Percentiles rank a stretch among this genome's conserved stretches.
Evolutionary conservation across 352 stramenopile species (phyloP).

Genomic region (Phytophthora cajani): DNA sequence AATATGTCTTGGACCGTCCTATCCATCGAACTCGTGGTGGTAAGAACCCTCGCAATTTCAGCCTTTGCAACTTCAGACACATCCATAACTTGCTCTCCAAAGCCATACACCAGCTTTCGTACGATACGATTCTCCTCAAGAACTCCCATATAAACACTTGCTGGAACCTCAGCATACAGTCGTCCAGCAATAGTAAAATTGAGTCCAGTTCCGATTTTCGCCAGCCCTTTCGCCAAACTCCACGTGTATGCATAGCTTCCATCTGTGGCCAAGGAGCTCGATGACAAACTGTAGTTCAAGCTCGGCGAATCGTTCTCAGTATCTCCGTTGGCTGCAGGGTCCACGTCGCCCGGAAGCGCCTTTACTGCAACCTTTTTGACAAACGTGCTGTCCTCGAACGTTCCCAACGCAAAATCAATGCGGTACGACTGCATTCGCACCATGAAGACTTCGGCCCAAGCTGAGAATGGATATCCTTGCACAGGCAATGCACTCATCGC

Average conservation of each 20-base stretch:
- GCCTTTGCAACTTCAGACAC: conserved; percentile 36
- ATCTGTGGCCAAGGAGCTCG: conserved; percentile 54
- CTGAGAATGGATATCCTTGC: conserved; percentile 38
- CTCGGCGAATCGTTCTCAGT: conserved; percentile 3
- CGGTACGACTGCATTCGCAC: conserved; percentile 58
- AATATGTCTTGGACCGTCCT: conserved; percentile 33
- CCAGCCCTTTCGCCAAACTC: conserved; percentile 47
- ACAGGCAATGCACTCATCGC: conserved; percentile 8
- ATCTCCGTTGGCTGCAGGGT: not conserved
- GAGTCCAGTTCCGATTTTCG: conserved; percentile 72
- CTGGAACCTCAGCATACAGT: conserved; percentile 54
- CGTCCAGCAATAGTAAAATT: conserved; percentile 80
- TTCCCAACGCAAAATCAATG: conserved; percentile 60
- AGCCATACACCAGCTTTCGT: conserved; percentile 45
- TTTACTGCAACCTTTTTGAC: conserved; percentile 63
- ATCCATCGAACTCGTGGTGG: not conserved
- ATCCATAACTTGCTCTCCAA: conserved; percentile 39
- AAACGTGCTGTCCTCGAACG: conserved; percentile 47
- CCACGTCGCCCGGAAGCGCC: conserved; percentile 30
- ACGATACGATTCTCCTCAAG: conserved; percentile 28
- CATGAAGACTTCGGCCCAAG: conserved; percentile 53
- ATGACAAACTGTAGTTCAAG: conserved; percentile 15
- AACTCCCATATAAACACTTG: conserved; percentile 35
- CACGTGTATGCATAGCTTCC: conserved; percentile 77
- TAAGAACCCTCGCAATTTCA: conserved; percentile 18